These are phyloP conservation scores for Asterophora lycoperdoides DNA, from an alignment of 768 basidiomycete species.

Conservation along the genomic window DNA sequence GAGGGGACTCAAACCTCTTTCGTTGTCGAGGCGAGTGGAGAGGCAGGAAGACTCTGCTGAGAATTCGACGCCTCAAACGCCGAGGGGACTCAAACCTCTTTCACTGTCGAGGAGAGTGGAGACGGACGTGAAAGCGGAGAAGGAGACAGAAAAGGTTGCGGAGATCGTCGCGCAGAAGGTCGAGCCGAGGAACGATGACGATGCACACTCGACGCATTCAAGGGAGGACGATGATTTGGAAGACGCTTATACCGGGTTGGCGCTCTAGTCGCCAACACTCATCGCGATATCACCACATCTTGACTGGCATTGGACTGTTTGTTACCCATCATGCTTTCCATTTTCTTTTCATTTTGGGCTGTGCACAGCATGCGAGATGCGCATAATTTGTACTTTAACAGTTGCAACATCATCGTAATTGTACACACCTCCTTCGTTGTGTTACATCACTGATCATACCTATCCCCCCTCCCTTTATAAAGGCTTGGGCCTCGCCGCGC, in stretches of 20 bases:
- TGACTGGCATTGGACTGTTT: not conserved
- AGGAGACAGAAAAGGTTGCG: not conserved
- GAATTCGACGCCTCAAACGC: not conserved
- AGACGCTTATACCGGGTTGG: slow-evolving; percentile 14
- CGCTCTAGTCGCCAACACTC: slow-evolving; percentile 1
- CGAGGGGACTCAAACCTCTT: not conserved
- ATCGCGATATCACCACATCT: not conserved
- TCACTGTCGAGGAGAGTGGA: not conserved
- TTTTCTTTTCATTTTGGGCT: not conserved
- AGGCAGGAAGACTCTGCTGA: too few relatives aligned
- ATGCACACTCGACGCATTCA: slow-evolving; percentile 6
- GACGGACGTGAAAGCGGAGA: not conserved
- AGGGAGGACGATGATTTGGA: slow-evolving; percentile 9
- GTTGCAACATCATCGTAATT: slow-evolving; percentile 1
- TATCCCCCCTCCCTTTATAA: too few relatives aligned
- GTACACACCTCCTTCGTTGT: not conserved
- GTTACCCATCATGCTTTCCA: not conserved
- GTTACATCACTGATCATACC: not conserved
- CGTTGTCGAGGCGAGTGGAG: too few relatives aligned
- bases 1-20: not conserved
- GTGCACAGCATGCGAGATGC: not conserved
- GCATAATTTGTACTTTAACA: slow-evolving; percentile 7
- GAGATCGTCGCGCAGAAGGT: not conserved
- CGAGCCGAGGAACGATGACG: not conserved
- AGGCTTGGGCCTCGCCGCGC: too few relatives aligned